phyloP scores from a whole-genome alignment of 352 stramenopile species.

The Phytophthora brassicae region DNA sequence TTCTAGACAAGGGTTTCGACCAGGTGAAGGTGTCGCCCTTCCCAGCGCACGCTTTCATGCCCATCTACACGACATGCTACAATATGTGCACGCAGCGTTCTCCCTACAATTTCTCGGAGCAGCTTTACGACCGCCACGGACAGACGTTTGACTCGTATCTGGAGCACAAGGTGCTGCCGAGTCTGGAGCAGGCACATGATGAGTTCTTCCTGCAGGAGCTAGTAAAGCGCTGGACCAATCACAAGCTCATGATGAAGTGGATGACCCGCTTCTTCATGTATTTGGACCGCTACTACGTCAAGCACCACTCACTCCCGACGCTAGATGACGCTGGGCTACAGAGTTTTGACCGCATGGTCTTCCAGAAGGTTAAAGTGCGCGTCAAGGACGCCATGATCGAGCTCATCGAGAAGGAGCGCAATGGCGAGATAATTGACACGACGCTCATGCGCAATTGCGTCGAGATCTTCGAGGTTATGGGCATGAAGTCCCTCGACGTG shows the following conservation, averaged over 20 bases:
- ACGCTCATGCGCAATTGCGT: conserved; percentile 96
- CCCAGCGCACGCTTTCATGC: conserved; percentile 86
- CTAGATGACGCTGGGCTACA: conserved; percentile 91
- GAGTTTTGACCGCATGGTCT: conserved; percentile 83
- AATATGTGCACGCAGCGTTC: conserved; percentile 99
- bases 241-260: conserved; percentile 99
- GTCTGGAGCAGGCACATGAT: conserved; percentile 86
- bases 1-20: conserved; percentile 86
- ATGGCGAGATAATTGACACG: conserved; percentile 97
- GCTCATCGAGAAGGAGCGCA: conserved; percentile 97
- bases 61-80: conserved; percentile 94
- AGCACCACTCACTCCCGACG: conserved; percentile 97
- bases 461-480: conserved; percentile 98
- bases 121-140: conserved; percentile 98
- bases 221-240: conserved; percentile 96
- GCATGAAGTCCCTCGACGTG: conserved; percentile 95
- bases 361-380: conserved; percentile 82
- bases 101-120: conserved; percentile 98
- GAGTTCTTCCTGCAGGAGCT: conserved; percentile 97
- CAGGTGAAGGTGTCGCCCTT: conserved; percentile 82
- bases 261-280: conserved; percentile 99
- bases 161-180: conserved; percentile 90
- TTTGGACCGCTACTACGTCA: conserved; percentile 97
- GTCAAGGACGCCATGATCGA: conserved; percentile 92
- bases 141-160: conserved; percentile 88